Conservation (phyloP, 495 filamentous ascomycete species). For the Hypoxylon subgilvum region DNA sequence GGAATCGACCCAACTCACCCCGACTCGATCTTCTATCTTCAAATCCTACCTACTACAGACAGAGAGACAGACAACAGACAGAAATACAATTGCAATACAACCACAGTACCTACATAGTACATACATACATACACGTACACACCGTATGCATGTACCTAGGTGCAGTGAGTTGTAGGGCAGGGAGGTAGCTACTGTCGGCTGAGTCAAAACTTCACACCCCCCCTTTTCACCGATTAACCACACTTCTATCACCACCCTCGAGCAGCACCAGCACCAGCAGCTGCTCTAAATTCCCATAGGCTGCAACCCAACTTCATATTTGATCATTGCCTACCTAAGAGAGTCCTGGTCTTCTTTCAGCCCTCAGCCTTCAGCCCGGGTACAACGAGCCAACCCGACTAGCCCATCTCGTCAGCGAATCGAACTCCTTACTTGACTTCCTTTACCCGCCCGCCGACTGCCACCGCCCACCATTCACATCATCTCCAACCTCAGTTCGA, state of each 20-base stretch:
- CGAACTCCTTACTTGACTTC: constrained; percentile 32
- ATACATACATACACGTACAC: constrained; percentile 1
- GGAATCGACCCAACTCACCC: constrained; percentile 22
- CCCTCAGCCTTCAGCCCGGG: constrained; percentile 27
- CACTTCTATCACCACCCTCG: constrained; percentile 10
- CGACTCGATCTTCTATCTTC: constrained; percentile 26
- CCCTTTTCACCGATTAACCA: constrained; percentile 28
- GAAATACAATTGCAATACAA: too few relatives aligned
- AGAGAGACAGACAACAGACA: too few relatives aligned
- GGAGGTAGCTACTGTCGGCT: constrained; percentile 1
- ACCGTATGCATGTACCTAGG: background rate
- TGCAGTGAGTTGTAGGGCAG: too few relatives aligned
- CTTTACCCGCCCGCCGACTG: constrained; percentile 37
- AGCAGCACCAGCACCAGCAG: too few relatives aligned
- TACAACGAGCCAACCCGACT: constrained; percentile 18
- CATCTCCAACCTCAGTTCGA: constrained; percentile 22
- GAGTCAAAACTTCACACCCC: constrained; percentile 8
- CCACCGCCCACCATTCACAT: constrained; percentile 35
- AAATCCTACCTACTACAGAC: background rate
- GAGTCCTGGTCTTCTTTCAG: constrained; percentile 16
- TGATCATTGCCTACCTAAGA: constrained; percentile 8
- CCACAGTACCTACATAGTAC: constrained; percentile 9
- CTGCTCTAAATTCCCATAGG: constrained; percentile 30
- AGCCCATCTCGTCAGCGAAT: constrained; percentile 38
- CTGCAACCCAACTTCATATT: constrained; percentile 26